phyloP scores from a whole-genome alignment of 1,284 basidiomycete species.

The Stygiomarasmius scandens region DNA sequence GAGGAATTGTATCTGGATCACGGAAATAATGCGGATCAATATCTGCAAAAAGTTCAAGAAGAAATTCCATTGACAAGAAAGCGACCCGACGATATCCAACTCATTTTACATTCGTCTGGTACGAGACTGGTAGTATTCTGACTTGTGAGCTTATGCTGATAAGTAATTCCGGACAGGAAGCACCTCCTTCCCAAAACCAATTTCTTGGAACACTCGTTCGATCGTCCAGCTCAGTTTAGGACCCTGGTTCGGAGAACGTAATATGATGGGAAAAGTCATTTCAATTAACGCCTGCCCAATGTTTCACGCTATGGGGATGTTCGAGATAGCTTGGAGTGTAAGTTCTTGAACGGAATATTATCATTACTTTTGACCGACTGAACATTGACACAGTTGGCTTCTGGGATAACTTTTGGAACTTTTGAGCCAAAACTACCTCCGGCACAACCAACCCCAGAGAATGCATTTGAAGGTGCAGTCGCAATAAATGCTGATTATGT shows the following conservation, averaged over 20 bases:
- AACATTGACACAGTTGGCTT: constrained; percentile 17
- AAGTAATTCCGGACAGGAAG: constrained; percentile 10
- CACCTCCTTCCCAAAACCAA: constrained; percentile 20
- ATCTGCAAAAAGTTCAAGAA: no score
- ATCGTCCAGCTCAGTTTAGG: constrained; percentile 2
- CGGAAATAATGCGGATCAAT: no score
- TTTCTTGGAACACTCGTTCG: constrained; percentile 12
- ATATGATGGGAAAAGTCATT: constrained; percentile 7
- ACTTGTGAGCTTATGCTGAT: no score
- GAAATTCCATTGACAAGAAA: no score
- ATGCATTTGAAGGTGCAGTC: constrained; percentile 21
- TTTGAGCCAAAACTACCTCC: constrained; percentile 27
- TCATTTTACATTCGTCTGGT: no score
- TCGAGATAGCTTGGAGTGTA: constrained; percentile 12
- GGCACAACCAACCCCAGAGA: constrained; percentile 26
- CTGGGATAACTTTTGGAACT: constrained; percentile 23
- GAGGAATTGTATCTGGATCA: no score
- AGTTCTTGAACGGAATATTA: not conserved
- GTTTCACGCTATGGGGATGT: constrained; percentile 19
- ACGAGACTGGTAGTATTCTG: no score
- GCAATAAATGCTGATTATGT: constrained; percentile 22
- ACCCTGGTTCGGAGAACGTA: constrained; percentile 12
- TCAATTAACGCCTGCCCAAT: constrained; percentile 15
- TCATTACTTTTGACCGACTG: constrained; percentile 10
- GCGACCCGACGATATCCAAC: no score